phyloP scores from a whole-genome alignment of 768 basidiomycete genomes.

The Dacryopinax spathularia region DNA sequence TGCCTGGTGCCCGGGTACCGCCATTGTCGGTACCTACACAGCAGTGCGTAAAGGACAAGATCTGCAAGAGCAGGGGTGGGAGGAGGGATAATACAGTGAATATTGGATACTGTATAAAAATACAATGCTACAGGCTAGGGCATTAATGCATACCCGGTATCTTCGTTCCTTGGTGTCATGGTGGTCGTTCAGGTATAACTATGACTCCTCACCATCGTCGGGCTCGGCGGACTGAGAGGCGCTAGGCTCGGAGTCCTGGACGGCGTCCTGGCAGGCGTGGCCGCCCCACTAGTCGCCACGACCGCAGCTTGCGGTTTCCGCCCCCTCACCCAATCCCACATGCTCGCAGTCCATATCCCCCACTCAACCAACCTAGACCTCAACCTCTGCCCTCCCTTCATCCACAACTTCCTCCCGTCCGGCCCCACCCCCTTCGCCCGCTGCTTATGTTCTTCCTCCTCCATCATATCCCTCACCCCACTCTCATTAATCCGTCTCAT shows the following conservation, averaged over 20 bases:
- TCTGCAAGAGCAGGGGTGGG: background rate
- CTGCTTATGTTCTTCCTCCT: constrained; percentile 2
- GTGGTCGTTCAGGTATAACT: background rate
- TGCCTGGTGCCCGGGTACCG: background rate
- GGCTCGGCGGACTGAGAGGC: background rate
- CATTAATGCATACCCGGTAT: constrained; percentile 2
- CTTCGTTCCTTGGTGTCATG: too few species aligned
- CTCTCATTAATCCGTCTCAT: background rate
- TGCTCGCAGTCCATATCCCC: background rate
- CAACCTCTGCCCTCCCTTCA: constrained; percentile 1
- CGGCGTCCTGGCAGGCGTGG: background rate
- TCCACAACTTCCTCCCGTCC: background rate
- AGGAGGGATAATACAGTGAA: background rate
- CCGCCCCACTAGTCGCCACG: background rate
- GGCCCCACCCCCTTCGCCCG: background rate
- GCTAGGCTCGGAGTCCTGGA: background rate
- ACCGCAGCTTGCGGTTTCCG: background rate
- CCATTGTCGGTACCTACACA: background rate
- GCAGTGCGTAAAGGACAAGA: too few species aligned
- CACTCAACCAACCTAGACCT: background rate
- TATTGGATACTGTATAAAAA: background rate
- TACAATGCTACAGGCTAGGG: background rate
- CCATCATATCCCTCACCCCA: background rate
- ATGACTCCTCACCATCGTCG: background rate
- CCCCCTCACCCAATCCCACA: background rate